Conservation (phyloP, 495 filamentous ascomycete genomes). For the Aspergillus leporis region DNA sequence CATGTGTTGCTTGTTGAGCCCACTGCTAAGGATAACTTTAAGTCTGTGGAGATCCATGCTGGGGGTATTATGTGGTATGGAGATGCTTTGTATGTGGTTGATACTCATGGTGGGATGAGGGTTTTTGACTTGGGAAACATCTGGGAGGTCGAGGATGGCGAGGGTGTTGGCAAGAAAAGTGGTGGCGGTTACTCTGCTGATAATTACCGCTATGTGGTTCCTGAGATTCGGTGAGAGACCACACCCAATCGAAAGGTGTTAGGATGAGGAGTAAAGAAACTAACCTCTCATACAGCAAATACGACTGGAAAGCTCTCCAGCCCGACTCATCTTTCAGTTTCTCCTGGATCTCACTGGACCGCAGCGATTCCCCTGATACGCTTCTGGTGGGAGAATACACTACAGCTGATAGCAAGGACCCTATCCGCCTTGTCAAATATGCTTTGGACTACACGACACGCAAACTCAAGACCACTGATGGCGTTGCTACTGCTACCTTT, state of each 20-base stretch:
- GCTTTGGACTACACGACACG: conserved; percentile 18
- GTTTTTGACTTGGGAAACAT: conserved; percentile 36
- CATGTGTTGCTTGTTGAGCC: conserved; percentile 41
- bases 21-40: conserved; percentile 29
- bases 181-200: conserved; percentile 31
- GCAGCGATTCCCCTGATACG: conserved; percentile 23
- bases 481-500: conserved; percentile 21
- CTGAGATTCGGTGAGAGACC: conserved; percentile 25
- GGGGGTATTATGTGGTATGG: conserved; percentile 40
- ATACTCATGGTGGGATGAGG: conserved; percentile 30
- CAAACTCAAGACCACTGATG: conserved; percentile 15
- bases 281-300: conserved; percentile 6
- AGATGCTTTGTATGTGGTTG: conserved; percentile 33
- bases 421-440: conserved; percentile 25
- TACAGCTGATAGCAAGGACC: conserved; percentile 1
- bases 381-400: conserved; percentile 24
- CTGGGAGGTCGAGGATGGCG: conserved; percentile 31
- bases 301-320: conserved; percentile 20
- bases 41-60: conserved; percentile 29
- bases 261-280: not conserved
- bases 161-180: conserved; percentile 27
- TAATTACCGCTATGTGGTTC: conserved; percentile 31
- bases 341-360: conserved; percentile 25
- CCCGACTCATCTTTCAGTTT: conserved; percentile 23
- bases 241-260: too few species aligned